Evolutionary conservation across 1,284 basidiomycete genomes (phyloP), one percentile per base, ranked within the genome.

Genomic region (Grifola frondosa): DNA sequence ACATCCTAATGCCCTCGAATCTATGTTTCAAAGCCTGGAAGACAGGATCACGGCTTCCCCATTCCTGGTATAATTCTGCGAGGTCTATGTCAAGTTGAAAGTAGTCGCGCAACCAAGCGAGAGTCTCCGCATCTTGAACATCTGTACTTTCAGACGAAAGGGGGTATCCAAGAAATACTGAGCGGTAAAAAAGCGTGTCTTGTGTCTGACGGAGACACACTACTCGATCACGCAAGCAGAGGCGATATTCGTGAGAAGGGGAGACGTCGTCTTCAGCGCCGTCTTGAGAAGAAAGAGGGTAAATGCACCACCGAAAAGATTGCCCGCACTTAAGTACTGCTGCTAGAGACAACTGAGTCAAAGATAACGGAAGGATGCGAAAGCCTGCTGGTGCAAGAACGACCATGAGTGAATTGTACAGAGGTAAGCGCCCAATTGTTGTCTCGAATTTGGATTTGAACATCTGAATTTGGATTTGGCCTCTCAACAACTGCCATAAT

Each of bases 1-100:
- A 67, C 52, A 98, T 88, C 31, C 84, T 59, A 37, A 87, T 82
- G 16, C 87, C 83, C 40, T 71, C 62, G 53, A 88, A 89, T 17
- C 83, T 70, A 22, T 74, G 67, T 43, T 77, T 72, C 32, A 91
- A 66, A 20, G 69, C 73, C 8, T 75, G 71, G 62, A 99, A 97
- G 35, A 88, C 80, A 9, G 78, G 70, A 60, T 99, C 97, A 23
- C 76, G 70, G 10, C 59, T 55, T 34, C 77, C 71, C 96, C 97
- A 99, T 48, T 86, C 71, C 3, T 72, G 67, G 60, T 97, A 98
- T 6, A 98, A 73, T 12, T 65, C 63, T n/a, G 73, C 66, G 10
- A 95, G 73, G 54, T 92, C 87, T 6, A 89, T 68, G 34, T 88
- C 75, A 2, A 99, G 77, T 56, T 95, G 91, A 61, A 99, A 96